Conservation (phyloP, 345 rosid genomes). For the Mallotus nudiflorus region DNA sequence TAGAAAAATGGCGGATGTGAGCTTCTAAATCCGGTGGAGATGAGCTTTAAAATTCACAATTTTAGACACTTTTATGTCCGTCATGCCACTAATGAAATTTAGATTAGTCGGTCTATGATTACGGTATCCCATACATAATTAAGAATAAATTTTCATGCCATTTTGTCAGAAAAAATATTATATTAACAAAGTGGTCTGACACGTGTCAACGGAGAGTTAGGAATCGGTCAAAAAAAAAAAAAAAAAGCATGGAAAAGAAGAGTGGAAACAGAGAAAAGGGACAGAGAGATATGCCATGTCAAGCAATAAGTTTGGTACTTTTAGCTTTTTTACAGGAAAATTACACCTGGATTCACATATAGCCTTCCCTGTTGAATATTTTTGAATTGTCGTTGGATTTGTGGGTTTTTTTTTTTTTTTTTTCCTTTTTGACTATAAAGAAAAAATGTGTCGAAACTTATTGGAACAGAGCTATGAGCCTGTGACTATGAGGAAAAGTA, state of each 20-base stretch:
- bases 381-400: not conserved
- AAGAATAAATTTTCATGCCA: too few relatives aligned
- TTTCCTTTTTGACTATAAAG: not conserved
- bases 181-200: not conserved
- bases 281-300: not conserved
- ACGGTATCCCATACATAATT: too few relatives aligned
- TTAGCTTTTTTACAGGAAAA: not conserved
- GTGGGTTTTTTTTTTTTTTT: too few relatives aligned
- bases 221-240: slow-evolving; percentile 12
- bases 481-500: too few relatives aligned
- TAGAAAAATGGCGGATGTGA: too few relatives aligned
- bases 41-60: too few relatives aligned
- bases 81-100: too few relatives aligned
- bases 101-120: too few relatives aligned
- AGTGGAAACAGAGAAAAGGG: too few relatives aligned
- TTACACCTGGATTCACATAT: not conserved
- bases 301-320: slow-evolving; percentile 9
- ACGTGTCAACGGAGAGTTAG: slow-evolving; percentile 3
- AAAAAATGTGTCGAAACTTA: not conserved
- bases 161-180: not conserved
- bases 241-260: not conserved
- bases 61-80: too few relatives aligned
- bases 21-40: too few relatives aligned
- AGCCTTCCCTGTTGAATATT: not conserved
- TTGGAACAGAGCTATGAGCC: too few relatives aligned